A percentile compares a stretch with the other conserved stretches of the same genome.
Conservation (phyloP, 2,329 filamentous ascomycete species). For the Microdochium paspali region DNA sequence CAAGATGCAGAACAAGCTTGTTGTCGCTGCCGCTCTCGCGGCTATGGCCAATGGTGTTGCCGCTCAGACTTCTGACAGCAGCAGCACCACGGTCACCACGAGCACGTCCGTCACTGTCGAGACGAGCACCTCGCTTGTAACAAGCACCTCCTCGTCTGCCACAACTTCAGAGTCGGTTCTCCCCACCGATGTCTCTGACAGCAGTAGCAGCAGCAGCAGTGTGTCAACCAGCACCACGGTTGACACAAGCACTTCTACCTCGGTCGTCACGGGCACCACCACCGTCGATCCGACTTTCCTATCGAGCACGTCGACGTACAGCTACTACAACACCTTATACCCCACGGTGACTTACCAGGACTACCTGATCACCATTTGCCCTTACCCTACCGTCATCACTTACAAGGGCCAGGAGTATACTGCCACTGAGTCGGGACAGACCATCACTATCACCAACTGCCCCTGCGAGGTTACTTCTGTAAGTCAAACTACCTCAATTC, state of each 20-base stretch:
- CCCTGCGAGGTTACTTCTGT: constrained; percentile 34
- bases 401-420: constrained; percentile 42
- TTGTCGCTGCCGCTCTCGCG: constrained; percentile 12
- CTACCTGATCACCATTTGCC: constrained; percentile 22
- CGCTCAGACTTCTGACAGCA: neutral
- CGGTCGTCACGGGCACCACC: no score
- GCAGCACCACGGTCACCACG: neutral
- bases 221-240: neutral
- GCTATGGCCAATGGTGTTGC: constrained; percentile 11
- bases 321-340: constrained; percentile 16
- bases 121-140: neutral
- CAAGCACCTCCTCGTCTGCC: neutral
- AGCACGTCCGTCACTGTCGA: neutral
- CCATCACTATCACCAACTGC: constrained; percentile 45
- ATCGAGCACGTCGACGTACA: constrained; percentile 4
- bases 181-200: neutral
- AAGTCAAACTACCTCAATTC: no score
- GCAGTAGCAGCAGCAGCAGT: neutral
- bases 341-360: constrained; percentile 15
- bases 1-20: constrained; percentile 20
- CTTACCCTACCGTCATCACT: constrained; percentile 39
- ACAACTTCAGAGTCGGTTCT: neutral
- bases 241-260: neutral
- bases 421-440: constrained; percentile 38
- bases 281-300: neutral